Percentiles rank a stretch among this genome's conserved stretches.
These are phyloP conservation scores for Curvularia hawaiiensis DNA, from an alignment of 2,329 filamentous ascomycete species.

Conservation along the genomic window DNA sequence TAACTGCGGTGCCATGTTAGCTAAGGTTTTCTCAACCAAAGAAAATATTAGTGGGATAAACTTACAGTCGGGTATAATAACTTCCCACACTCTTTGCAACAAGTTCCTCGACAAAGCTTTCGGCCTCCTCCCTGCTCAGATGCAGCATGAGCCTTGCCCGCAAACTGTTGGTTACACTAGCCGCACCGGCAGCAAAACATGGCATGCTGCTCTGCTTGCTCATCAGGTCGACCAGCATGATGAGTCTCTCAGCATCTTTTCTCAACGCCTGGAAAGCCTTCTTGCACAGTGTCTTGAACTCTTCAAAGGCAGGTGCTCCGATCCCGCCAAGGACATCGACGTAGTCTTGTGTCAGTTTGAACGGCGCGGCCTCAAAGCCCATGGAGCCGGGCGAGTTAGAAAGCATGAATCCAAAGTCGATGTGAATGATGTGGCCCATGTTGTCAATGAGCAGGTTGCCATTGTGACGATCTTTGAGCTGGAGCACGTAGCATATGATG, in stretches of 20 bases:
- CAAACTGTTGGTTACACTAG: constrained; percentile 70
- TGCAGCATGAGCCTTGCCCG: constrained; percentile 81
- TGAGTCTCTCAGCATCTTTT: constrained; percentile 78
- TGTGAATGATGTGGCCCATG: constrained; percentile 84
- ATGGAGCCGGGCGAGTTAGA: constrained; percentile 85
- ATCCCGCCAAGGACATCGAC: constrained; percentile 81
- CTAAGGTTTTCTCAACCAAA: not conserved
- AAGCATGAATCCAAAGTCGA: constrained; percentile 90
- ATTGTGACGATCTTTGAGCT: constrained; percentile 85
- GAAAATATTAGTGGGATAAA: constrained; percentile 4
- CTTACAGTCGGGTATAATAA: constrained; percentile 85
- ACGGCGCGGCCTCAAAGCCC: constrained; percentile 84
- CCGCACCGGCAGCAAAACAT: constrained; percentile 77
- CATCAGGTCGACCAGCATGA: constrained; percentile 85
- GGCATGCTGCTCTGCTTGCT: constrained; percentile 81
- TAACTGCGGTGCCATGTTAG: constrained; percentile 60
- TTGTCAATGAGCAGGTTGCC: constrained; percentile 86
- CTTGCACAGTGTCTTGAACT: constrained; percentile 81
- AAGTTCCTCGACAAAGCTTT: constrained; percentile 81
- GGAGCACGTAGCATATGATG: constrained; percentile 81
- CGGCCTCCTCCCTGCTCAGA: constrained; percentile 80
- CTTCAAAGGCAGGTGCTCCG: constrained; percentile 70
- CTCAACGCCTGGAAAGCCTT: constrained; percentile 82
- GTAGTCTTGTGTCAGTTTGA: constrained; percentile 86
- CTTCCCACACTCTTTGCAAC: constrained; percentile 82